Conservation (phyloP, 768 basidiomycete genomes). For the Cystobasidium tubakii region DNA sequence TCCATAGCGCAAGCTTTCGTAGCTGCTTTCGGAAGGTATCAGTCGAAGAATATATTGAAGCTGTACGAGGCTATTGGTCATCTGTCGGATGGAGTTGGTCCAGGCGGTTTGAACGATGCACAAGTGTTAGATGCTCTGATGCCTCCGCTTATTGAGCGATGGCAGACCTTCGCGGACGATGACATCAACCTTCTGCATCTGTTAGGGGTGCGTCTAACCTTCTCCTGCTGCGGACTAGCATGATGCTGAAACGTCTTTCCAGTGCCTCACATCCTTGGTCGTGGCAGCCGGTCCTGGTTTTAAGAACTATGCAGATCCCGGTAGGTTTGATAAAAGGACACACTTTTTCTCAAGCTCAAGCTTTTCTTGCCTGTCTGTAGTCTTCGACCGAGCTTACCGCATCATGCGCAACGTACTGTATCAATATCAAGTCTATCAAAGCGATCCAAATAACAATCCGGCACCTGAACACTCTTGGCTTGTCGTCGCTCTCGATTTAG, state of each 20-base stretch:
- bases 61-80: conserved; percentile 97
- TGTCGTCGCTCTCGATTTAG: conserved; percentile 91
- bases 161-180: conserved; percentile 79
- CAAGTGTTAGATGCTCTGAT: conserved; percentile 84
- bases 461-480: conserved; percentile 95
- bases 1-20: conserved; percentile 91
- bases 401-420: conserved; percentile 77
- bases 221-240: background rate
- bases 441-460: conserved; percentile 59
- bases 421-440: conserved; percentile 78
- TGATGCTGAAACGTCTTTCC: background rate
- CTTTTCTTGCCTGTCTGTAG: conserved; percentile 44
- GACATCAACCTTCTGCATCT: conserved; percentile 90
- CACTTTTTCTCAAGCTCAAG: background rate
- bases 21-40: conserved; percentile 93
- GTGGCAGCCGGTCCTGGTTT: conserved; percentile 91
- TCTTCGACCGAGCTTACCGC: conserved; percentile 82
- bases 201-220: conserved; percentile 64
- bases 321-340: background rate
- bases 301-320: conserved; percentile 72
- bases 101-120: conserved; percentile 66
- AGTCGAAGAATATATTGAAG: conserved; percentile 98
- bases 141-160: conserved; percentile 84
- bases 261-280: conserved; percentile 96
- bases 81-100: conserved; percentile 87